Evolutionary conservation across 305 asterid genomes (phyloP).

Genomic region (Fraxinus nigra): DNA sequence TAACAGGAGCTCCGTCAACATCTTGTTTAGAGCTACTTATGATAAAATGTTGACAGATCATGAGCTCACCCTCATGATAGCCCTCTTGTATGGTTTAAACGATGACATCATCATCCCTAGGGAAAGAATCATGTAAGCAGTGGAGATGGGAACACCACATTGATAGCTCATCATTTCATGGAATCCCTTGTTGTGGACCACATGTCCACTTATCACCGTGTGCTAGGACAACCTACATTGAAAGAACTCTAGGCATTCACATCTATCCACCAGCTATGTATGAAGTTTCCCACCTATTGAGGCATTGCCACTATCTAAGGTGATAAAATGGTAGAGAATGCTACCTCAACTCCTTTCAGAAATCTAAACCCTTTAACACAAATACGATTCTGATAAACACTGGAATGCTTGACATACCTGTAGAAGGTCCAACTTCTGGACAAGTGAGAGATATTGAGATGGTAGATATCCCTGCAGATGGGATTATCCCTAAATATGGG

Average conservation of each 20-base stretch:
- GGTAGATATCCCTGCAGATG: not conserved
- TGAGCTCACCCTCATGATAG: not conserved
- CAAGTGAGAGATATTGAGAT: too few relatives aligned
- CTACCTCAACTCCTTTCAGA: not conserved
- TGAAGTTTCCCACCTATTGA: not conserved
- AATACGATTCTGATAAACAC: not conserved
- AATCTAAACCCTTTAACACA: not conserved
- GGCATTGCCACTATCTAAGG: not conserved
- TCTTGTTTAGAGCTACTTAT: too few relatives aligned
- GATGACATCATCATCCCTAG: too few relatives aligned
- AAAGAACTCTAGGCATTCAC: not conserved
- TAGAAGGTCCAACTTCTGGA: too few relatives aligned
- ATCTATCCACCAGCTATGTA: not conserved
- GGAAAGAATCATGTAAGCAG: too few relatives aligned
- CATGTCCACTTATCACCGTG: too few relatives aligned
- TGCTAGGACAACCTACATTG: not conserved
- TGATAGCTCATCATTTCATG: not conserved
- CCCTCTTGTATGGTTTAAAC: not conserved
- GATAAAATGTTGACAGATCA: too few relatives aligned
- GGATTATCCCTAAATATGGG: not conserved
- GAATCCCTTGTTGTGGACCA: not conserved
- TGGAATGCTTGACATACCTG: not conserved
- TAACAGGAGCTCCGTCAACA: not conserved
- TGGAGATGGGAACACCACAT: not conserved
- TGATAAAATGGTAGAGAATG: not conserved